Evolutionary conservation across 2,329 filamentous ascomycete species (phyloP).

Genomic region (Fusarium equiseti): DNA sequence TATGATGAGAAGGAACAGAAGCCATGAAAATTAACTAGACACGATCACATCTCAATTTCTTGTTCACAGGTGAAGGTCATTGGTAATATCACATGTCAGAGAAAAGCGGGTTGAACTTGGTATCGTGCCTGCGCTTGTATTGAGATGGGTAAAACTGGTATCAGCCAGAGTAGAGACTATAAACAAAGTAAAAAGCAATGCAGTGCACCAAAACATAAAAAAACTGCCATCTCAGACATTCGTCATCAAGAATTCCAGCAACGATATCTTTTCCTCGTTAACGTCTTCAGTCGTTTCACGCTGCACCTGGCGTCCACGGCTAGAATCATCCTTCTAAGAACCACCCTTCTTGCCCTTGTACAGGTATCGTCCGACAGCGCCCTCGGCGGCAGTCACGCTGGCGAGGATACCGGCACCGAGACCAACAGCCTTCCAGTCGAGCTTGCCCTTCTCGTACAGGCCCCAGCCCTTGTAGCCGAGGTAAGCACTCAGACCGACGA

Average conservation of each 20-base stretch:
- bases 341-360: constrained; percentile 55
- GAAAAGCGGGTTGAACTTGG: background rate
- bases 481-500: constrained; percentile 66
- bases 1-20: constrained; percentile 42
- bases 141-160: constrained; percentile 42
- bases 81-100: background rate
- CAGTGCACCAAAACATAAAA: constrained; percentile 38
- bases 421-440: constrained; percentile 64
- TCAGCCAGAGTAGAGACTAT: constrained; percentile 41
- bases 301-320: background rate
- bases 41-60: constrained; percentile 44
- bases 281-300: background rate
- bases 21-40: constrained; percentile 45
- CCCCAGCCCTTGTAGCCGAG: constrained; percentile 68
- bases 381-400: constrained; percentile 63
- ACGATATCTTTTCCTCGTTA: background rate
- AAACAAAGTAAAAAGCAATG: constrained; percentile 24
- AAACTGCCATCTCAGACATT: constrained; percentile 3
- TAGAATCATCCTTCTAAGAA: constrained; percentile 20
- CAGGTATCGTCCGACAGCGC: constrained; percentile 61
- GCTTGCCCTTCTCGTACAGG: constrained; percentile 64
- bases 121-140: constrained; percentile 34
- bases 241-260: background rate
- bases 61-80: background rate
- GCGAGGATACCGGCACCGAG: constrained; percentile 63